Conservation (phyloP, 768 basidiomycete species). For the Mrakia frigida region DNA sequence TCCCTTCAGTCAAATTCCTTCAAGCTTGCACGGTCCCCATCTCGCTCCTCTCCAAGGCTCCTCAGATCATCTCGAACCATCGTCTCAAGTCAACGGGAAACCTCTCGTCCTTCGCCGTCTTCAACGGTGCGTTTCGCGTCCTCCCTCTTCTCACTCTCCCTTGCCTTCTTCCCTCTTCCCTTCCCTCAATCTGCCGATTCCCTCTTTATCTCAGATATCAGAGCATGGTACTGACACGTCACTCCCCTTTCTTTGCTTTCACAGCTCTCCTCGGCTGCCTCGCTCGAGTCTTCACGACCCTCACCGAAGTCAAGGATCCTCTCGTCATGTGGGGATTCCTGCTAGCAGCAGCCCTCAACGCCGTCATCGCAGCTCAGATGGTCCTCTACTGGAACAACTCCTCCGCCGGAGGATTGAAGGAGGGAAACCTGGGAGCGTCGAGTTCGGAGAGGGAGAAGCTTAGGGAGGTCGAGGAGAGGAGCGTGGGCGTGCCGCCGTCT, state of each 20-base stretch:
- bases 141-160: background rate
- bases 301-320: slow-evolving; percentile 76
- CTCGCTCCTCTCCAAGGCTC: slow-evolving; percentile 85
- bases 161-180: background rate
- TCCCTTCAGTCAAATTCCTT: slow-evolving; percentile 54
- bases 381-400: slow-evolving; percentile 54
- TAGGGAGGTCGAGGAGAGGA: slow-evolving; percentile 18
- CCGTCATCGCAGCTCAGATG: slow-evolving; percentile 77
- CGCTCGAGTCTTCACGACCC: slow-evolving; percentile 88
- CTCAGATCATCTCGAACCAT: slow-evolving; percentile 82
- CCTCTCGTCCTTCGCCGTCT: slow-evolving; percentile 85
- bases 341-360: slow-evolving; percentile 73
- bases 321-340: slow-evolving; percentile 78
- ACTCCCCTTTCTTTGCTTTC: background rate
- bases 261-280: slow-evolving; percentile 72
- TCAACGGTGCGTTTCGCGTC: slow-evolving; percentile 50
- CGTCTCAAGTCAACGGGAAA: slow-evolving; percentile 77
- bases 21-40: slow-evolving; percentile 86
- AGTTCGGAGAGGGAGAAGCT: background rate
- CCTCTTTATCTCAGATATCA: background rate
- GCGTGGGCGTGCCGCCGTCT: slow-evolving; percentile 13
- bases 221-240: background rate
- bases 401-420: background rate
- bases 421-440: no score
- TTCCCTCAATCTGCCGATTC: background rate